Evolutionary conservation across 108 stramenopile genomes (phyloP), one percentile per base, ranked within the genome.

Genomic region (Stephanodiscus minutulus): DNA sequence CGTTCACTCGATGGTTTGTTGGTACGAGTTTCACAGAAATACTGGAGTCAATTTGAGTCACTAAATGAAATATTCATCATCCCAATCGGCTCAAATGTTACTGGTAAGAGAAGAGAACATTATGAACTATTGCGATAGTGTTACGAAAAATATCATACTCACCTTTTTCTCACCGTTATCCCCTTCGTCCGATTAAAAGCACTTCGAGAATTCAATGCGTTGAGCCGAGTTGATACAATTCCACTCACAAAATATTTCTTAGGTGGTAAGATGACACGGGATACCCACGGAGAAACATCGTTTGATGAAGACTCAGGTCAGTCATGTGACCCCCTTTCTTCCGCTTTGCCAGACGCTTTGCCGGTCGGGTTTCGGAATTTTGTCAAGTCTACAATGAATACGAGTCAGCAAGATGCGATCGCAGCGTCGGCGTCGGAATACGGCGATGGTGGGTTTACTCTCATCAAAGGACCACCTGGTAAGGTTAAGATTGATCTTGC

Each of bases 391-490:
- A 79, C 68, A 37, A 62, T 73, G 61, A 86, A 86, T 60, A 12
- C 31, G 5, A 77, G 74, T 41, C 86, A 86, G 65, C 63, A 78
- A 31, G 43, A 57, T 39, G 86, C 86, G 17, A 82, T 86, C 28
- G 44, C 77, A 31, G 76, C 77, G 0, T 68, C 81, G 7, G 63
- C 81, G 15, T 66, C 43, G 2, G 85, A 81, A 39, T 81, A 83
- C 31, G 85, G 80, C 4, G 44, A 62, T 36, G 84, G 81, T 0
- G 84, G 81, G 2, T 82, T 86, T 46, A 82, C 86, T 5, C 70
- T 93, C 20, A 76, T 93, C 17, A 89, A 93, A 75, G 92, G 90
- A 5, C 83, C 76, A 5, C 79, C 79, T 18, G 81, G 81, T 43
- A 76, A 49, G 43, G 36, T 60, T 29, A 29, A 12, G 56, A 17